These are phyloP conservation scores for Asterella californica DNA, from an alignment of 225 moss, liverwort and hornwort genomes.

Conservation along the genomic window DNA sequence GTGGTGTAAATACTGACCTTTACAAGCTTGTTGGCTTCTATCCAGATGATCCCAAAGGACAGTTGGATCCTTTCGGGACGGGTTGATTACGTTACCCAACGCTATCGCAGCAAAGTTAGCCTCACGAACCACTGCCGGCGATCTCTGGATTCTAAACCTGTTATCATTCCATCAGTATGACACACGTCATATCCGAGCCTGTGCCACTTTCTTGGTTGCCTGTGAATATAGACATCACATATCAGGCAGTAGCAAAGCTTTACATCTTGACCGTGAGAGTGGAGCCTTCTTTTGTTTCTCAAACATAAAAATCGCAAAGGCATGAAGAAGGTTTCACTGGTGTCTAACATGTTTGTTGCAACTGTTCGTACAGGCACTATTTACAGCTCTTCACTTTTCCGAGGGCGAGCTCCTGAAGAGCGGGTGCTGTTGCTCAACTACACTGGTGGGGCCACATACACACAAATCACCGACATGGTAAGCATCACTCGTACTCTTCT, in stretches of 20 bases:
- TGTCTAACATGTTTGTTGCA: not conserved
- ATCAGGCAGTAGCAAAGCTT: too few relatives aligned
- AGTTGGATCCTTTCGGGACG: conserved; percentile 88
- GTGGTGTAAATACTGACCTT: not conserved
- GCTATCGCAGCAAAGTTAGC: conserved; percentile 80
- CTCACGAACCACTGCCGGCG: not conserved
- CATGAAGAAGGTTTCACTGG: not conserved
- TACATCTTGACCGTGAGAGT: too few relatives aligned
- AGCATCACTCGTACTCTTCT: not conserved
- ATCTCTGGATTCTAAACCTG: not conserved
- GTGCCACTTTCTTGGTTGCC: too few relatives aligned
- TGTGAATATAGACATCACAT: too few relatives aligned
- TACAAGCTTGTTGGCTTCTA: too few relatives aligned
- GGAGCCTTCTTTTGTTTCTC: too few relatives aligned
- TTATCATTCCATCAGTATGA: not conserved
- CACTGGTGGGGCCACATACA: conserved; percentile 83
- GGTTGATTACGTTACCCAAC: conserved; percentile 82
- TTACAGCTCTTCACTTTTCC: conserved; percentile 93
- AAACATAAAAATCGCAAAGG: not conserved
- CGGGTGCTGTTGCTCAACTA: conserved; percentile 91
- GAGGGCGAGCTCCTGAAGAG: conserved; percentile 86
- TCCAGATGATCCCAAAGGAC: conserved; percentile 93
- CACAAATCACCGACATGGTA: conserved; percentile 75
- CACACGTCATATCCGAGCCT: not conserved
- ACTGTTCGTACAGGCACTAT: conserved; percentile 67